Base-by-base conservation (phyloP, 352 stramenopile genomes). In the Phytopythium sindhum region DNA sequence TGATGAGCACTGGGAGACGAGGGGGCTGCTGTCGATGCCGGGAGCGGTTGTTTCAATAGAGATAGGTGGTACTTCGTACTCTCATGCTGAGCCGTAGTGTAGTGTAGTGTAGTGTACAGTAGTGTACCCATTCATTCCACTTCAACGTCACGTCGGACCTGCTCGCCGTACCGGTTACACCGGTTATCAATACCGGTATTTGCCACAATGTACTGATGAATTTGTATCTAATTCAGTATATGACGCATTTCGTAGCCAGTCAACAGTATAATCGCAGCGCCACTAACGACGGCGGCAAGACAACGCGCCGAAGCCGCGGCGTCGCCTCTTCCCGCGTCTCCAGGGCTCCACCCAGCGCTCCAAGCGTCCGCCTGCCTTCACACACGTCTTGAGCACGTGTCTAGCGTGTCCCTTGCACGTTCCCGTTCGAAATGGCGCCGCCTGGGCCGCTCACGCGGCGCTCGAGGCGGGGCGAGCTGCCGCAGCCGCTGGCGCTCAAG, bases 401-500 rank as follows among this genome's bases (percentile, higher is more conserved):
- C 6, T 8, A 9, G 11, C 47, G 2, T 9, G 8, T 10, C 19
- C 10, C 3, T 0, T 9, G 47, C 47, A 23, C 23, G 12, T n/a
- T 11, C 21, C 47, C 23, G 47, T 5, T n/a, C 14, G 24, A 11
- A 35, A 54, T 35, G 26, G 15, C 24, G 47, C 21, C 45, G 45
- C 4, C 45, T 21, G 52, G 10, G 28, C 54, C n/a, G 23, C 35
- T n/a, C 12, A 33, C 54, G 33, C 54, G 54, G 35, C 54, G 39
- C n/a, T 50, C 54, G 37, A 35, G 54, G 48, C 48, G 48, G 26
- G 48, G 48, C 3, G 23, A 47, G 24, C 35, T 50, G 54, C 35
- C 35, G 33, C 19, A 14, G 54, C 54, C 54, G 23, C 54, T 60
- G 54, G 54, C 54, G 54, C 54, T 48, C 54, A 60, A 60, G 35